Conservation (phyloP, 345 rosid species). For the Salix purpurea region DNA sequence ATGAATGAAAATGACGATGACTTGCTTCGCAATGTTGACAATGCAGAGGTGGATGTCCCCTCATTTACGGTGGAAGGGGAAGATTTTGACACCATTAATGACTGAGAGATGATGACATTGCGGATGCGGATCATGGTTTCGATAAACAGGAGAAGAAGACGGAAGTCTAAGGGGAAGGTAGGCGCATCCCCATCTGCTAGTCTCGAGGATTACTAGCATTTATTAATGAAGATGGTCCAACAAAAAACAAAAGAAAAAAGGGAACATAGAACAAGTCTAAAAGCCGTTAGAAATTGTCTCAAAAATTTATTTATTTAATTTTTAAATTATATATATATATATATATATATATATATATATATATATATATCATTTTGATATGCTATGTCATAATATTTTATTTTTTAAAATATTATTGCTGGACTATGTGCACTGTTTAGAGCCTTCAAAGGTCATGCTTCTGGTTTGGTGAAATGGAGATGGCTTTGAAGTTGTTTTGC, state of each 20-base stretch:
- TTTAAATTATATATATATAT: no score
- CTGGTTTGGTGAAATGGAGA: neutral
- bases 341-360: no score
- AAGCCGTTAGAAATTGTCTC: no score
- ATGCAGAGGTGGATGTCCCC: conserved; percentile 42
- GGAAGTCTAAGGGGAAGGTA: conserved; percentile 33
- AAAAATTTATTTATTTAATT: no score
- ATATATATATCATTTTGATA: no score
- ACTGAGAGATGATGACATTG: neutral
- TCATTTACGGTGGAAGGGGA: conserved; percentile 41
- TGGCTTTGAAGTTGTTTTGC: neutral
- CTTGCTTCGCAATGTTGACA: conserved; percentile 41
- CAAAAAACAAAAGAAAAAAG: conserved; percentile 24
- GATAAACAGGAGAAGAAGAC: conserved; percentile 36
- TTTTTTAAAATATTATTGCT: no score
- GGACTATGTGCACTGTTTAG: no score
- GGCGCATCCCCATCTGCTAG: conserved; percentile 77
- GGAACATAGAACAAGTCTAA: conserved; percentile 21
- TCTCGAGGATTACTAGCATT: conserved; percentile 76
- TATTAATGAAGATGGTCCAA: conserved; percentile 40
- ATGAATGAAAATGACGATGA: conserved; percentile 70
- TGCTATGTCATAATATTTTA: no score
- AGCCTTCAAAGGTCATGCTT: neutral
- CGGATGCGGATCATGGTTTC: conserved; percentile 12
- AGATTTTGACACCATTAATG: conserved; percentile 21